Evolutionary conservation across 1,284 basidiomycete genomes (phyloP), one percentile per base, ranked within the genome.

Genomic region (Sanghuangporus baumii): DNA sequence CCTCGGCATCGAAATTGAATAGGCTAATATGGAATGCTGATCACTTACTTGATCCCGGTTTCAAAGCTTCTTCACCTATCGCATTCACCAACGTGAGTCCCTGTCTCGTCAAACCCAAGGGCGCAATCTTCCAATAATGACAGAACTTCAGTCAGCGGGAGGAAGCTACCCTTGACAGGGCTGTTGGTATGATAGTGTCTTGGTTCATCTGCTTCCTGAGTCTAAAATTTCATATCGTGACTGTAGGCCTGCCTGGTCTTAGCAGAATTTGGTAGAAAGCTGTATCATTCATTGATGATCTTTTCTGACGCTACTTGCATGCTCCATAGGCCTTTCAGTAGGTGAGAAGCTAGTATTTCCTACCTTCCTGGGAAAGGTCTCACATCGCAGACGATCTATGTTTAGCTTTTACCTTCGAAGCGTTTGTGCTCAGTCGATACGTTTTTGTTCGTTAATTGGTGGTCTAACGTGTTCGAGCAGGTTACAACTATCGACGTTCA

Each of bases 51-150:
- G 20, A 50, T 50, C 38, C 48, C 52, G 52, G 31, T 18, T 2
- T 9, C 7, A 23, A 36, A 82, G 81, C 43, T 85, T 83, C 69
- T 74, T 83, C 66, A 75, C 78, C 23, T 67, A 80, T 63, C 76
- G 83, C 20, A 79, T 83, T n/a, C 84, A 79, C 78, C 78, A 76
- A 63, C 70, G 82, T 83, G 68, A 68, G 81, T 73, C 11, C 8
- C 23, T 41, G 37, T 26, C 55, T 26, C 6, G 40, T 56, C 20
- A 14, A 56, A 41, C 12, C 12, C 31, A 31, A 8, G 26, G 26
- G 26, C 26, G 37, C n/a, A 12, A 14, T 34, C 52, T 6, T 37
- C 8, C 26, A 14, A 56, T 36, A 12, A 18, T 23, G 37, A 43
- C n/a, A 41, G 9, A 41, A 23, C 61, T 48, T 36, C 55, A 83